Evolutionary conservation across 108 stramenopile species (phyloP), one percentile per base, ranked within the genome.

Genomic region (Mayamaea pseudoterrestris): DNA sequence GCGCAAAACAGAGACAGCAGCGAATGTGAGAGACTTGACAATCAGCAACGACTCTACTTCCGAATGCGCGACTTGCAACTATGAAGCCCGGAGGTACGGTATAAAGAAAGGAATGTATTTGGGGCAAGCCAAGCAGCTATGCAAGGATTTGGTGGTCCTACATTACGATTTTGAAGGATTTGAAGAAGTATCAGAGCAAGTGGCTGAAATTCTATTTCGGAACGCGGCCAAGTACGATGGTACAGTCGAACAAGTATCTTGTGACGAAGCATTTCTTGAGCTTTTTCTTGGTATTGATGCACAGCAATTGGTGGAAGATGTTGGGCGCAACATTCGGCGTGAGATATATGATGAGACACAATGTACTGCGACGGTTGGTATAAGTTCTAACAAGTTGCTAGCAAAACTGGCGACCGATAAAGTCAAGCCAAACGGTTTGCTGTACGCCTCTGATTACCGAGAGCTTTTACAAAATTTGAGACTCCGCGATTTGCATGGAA

Each of bases 21-120:
- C 14, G 31, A 26, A 32, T 16, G 23, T 31, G 16, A 34, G 43
- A 60, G 44, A 46, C 55, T 35, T 30, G 31, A n/a, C 50, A 21
- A 25, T 55, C 35, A 35, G 45, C 8, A 65, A 63, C 34, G 73
- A 80, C 11, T 89, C 86, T 5, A 74, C 65, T 18, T 76, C 74
- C 29, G 94, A 95, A 60, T 72, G 93, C 28, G 89, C 93, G 2
- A 93, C 92, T 9, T 95, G 94, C 63, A 95, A 93, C 65, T 95
- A 95, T 58, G 64, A 78, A 41, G 94, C 95, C 25, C 57, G 95
- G 18, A 74, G 78, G 13, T 74, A 68, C 60, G 95, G 95, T 7
- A 63, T 96, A 24, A 66, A 61, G 43, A 93, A 92, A 32, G 93
- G 95, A 41, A 96, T 94, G 93, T 94, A 87, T 57, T 58, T 96